phyloP scores from a whole-genome alignment of 768 basidiomycete genomes.

The Trametes elegans region DNA sequence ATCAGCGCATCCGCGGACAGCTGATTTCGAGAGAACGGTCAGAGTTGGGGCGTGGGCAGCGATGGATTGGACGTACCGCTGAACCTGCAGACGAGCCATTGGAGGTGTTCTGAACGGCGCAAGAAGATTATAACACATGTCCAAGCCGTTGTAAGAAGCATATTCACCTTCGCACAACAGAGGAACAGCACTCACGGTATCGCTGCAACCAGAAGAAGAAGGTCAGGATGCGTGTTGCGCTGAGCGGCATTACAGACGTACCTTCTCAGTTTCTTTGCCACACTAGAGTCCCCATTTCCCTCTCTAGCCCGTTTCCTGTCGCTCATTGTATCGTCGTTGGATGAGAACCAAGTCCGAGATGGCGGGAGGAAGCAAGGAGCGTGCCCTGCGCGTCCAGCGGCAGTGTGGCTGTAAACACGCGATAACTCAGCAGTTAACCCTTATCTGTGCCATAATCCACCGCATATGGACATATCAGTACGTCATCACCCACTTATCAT shows the following conservation, averaged over 20 bases:
- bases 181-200: conserved; percentile 63
- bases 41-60: background rate
- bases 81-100: conserved; percentile 43
- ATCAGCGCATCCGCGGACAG: conserved; percentile 63
- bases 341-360: background rate
- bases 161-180: conserved; percentile 69
- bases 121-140: conserved; percentile 68
- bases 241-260: conserved; percentile 30
- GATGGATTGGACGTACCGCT: conserved; percentile 31
- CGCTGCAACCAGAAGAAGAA: conserved; percentile 41
- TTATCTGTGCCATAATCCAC: no score
- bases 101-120: conserved; percentile 46
- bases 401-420: no score
- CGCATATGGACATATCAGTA: no score
- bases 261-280: conserved; percentile 68
- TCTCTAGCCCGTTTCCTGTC: conserved; percentile 66
- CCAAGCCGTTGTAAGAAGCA: conserved; percentile 47
- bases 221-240: conserved; percentile 19
- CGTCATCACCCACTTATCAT: no score
- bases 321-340: conserved; percentile 42
- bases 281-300: conserved; percentile 45
- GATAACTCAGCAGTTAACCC: no score
- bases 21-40: conserved; percentile 25
- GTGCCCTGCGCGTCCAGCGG: no score
- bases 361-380: conserved; percentile 7